phyloP scores from a whole-genome alignment of 371 early-diverging fungal species.

The Syncephalastrum sp. region DNA sequence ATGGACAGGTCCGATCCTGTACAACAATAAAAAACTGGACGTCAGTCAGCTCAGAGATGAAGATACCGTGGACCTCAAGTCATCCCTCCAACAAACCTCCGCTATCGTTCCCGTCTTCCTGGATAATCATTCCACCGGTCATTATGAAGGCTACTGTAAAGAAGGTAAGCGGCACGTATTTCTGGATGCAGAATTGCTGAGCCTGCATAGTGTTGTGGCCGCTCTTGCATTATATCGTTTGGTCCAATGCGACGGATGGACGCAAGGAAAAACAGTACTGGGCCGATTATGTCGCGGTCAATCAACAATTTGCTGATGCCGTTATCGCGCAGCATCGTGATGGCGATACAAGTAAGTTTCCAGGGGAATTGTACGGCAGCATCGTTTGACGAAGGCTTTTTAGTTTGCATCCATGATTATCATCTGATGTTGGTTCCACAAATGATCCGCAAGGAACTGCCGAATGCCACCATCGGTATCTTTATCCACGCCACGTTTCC shows the following conservation, averaged over 20 bases:
- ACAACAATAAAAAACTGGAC: conserved; percentile 32
- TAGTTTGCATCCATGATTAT: conserved; percentile 97
- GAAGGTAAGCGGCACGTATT: conserved; percentile 47
- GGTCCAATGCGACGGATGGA: conserved; percentile 67
- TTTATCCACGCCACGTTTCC: conserved; percentile 98
- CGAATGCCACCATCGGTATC: conserved; percentile 83
- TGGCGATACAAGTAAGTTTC: conserved; percentile 76
- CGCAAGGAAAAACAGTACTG: conserved; percentile 68
- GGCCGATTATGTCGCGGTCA: conserved; percentile 86
- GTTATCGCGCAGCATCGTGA: conserved; percentile 70
- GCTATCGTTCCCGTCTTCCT: conserved; percentile 78
- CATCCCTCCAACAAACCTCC: conserved; percentile 10
- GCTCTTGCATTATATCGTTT: conserved; percentile 91
- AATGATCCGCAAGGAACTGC: conserved; percentile 78
- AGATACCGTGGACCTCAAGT: conserved; percentile 44
- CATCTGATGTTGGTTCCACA: conserved; percentile 90
- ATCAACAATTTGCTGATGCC: conserved; percentile 80
- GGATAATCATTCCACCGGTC: conserved; percentile 61
- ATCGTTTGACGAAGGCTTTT: background rate
- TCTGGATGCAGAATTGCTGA: background rate
- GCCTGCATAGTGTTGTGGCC: conserved; percentile 89
- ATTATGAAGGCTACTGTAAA: conserved; percentile 94
- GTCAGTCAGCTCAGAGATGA: conserved; percentile 14
- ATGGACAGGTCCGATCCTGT: conserved; percentile 59
- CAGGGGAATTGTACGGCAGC: background rate